A percentile compares a stretch with the other conserved stretches of the same genome.
phyloP scores from a whole-genome alignment of 805 yeast genomes.

The Saccharomyces kudriavzevii region DNA sequence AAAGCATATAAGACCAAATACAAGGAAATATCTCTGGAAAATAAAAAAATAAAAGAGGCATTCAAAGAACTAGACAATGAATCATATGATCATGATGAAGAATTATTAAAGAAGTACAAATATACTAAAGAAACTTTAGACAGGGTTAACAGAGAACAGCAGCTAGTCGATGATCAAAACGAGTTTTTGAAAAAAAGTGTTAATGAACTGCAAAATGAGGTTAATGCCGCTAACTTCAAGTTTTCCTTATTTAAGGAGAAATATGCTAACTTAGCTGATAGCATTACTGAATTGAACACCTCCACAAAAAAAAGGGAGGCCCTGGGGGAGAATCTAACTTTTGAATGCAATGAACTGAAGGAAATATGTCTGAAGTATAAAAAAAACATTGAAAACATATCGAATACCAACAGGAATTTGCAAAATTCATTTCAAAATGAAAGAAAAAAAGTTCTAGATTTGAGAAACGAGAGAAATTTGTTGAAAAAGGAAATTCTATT shows the following conservation, averaged over 20 bases:
- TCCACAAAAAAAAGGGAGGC: not conserved
- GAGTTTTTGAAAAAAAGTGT: not conserved
- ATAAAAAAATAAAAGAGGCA: not conserved
- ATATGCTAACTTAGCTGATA: conserved; percentile 1
- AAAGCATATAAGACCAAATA: not conserved
- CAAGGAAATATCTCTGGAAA: not conserved
- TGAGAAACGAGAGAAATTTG: conserved; percentile 12
- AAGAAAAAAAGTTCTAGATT: conserved; percentile 20
- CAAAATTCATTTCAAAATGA: conserved; percentile 19
- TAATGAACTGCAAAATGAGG: not conserved
- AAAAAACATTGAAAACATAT: not conserved
- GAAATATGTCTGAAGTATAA: conserved; percentile 1
- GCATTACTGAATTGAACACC: not conserved
- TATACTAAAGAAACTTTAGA: not conserved
- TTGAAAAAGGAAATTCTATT: conserved; percentile 13
- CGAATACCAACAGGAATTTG: conserved; percentile 6
- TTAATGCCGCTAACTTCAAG: not conserved
- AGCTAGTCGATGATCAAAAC: not conserved
- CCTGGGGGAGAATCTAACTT: not conserved
- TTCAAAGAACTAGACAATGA: not conserved
- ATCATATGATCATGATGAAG: not conserved
- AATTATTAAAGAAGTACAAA: not conserved
- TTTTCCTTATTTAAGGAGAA: not conserved
- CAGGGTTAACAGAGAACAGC: not conserved
- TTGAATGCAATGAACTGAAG: not conserved